Conservation (phyloP, 441 rosid genomes). For the Corymbia citriodora region DNA sequence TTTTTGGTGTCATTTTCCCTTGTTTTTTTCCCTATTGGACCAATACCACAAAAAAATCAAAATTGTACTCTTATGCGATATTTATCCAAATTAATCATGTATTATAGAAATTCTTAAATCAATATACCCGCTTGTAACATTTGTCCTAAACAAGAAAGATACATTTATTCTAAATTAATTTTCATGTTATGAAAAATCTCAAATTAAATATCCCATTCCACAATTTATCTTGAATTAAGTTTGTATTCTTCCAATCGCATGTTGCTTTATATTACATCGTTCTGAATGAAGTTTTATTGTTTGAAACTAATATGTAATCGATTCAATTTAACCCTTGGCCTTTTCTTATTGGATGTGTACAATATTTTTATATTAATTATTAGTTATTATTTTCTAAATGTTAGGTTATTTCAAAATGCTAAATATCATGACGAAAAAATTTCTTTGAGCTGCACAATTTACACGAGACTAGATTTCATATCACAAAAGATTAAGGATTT, state of each 20-base stretch:
- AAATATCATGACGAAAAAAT: background rate
- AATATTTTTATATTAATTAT: background rate
- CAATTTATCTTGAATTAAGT: background rate
- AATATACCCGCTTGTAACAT: too few relatives aligned
- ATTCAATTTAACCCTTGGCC: background rate
- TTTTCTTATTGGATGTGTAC: background rate
- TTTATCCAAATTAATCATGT: too few relatives aligned
- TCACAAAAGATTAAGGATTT: background rate
- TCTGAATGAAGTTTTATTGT: fast-evolving
- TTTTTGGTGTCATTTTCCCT: too few relatives aligned
- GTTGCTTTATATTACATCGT: fast-evolving
- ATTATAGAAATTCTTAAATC: too few relatives aligned
- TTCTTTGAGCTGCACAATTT: background rate
- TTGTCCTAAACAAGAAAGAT: too few relatives aligned
- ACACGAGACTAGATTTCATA: background rate
- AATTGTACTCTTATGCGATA: too few relatives aligned
- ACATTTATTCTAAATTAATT: background rate
- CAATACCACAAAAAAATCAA: background rate
- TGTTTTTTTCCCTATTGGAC: background rate
- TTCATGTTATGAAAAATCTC: fast-evolving
- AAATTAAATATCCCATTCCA: background rate
- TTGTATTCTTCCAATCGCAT: fast-evolving
- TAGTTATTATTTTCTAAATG: background rate
- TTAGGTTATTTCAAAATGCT: too few relatives aligned
- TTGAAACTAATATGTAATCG: background rate